Evolutionary conservation across 768 basidiomycete genomes (phyloP), one percentile per base, ranked within the genome.

Genomic region (Collybia sp.): DNA sequence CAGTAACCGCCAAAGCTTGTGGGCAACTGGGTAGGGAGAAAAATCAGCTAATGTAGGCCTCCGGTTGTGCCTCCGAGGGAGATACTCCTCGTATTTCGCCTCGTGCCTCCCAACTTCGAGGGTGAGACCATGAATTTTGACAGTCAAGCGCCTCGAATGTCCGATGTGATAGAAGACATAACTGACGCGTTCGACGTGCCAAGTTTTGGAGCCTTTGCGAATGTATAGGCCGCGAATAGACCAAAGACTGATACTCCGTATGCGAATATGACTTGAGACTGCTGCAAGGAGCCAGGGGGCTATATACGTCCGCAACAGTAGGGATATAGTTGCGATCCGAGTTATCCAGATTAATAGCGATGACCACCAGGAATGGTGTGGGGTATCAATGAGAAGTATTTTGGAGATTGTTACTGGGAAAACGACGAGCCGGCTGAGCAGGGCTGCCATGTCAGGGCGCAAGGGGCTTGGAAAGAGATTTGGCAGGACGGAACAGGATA

Each of bases 191-290:
- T 89, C 85, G n/a, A 84, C 71, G 25, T 71, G 75, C 66, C 77
- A 77, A 19, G 73, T 77, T 44, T 72, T 66, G 41, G 59, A 63
- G 20, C 82, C 81, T 25, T 68, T 69, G 39, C 78, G 74, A 49
- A 87, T 74, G 62, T 83, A 88, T 16, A 90, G 67, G 30, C 88
- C 88, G 44, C 86, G 82, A 48, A 91, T 79, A 15, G 88, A 91
- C 44, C 85, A 77, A 33, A 85, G 67, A 58, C 88, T 89, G 46
- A 89, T 75, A 59, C 83, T 88, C 34, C 81, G 77, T 30, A 88
- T 72, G 25, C 82, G 80, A 49, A 89, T 67, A 53, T 75, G 80
- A 40, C 74, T 73, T n/a, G 83, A 83, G 45, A 80, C 64, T 36
- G 73, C 71, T 42, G 73, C 68, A 30, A 89, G 70, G 38, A 83